Evolutionary conservation across 345 rosid genomes (phyloP).

Genomic region (Boechera divaricarpa): DNA sequence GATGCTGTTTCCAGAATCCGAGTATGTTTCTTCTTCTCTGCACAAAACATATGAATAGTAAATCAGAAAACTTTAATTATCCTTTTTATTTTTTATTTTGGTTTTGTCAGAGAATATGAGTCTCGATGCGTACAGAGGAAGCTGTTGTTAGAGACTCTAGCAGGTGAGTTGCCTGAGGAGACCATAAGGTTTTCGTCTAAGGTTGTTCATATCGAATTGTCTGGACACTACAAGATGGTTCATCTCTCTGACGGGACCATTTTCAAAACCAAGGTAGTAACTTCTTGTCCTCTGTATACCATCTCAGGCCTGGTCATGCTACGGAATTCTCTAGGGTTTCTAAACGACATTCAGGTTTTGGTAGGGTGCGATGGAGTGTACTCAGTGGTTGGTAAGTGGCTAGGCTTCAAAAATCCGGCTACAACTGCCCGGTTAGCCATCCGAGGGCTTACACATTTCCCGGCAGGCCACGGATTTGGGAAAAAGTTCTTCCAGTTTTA

Average conservation of each 20-base stretch:
- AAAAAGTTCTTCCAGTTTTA: constrained; percentile 45
- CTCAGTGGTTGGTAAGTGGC: constrained; percentile 68
- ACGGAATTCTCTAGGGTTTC: neutral
- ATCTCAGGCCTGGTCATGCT: neutral
- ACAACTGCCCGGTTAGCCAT: constrained; percentile 50
- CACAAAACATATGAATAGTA: neutral
- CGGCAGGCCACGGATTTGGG: constrained; percentile 51
- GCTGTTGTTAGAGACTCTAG: constrained; percentile 60
- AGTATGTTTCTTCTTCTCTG: constrained; percentile 46
- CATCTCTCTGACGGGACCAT: constrained; percentile 67
- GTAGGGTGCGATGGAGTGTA: constrained; percentile 79
- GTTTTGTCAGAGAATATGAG: constrained; percentile 51
- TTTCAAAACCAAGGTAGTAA: constrained; percentile 64
- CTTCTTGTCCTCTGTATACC: neutral
- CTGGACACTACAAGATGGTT: constrained; percentile 55
- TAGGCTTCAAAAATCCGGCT: constrained; percentile 59
- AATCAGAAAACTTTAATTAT: neutral
- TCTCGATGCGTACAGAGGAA: constrained; percentile 62
- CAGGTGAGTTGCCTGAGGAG: constrained; percentile 57
- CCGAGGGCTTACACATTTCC: constrained; percentile 53
- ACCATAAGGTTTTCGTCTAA: constrained; percentile 71
- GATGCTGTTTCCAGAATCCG: constrained; percentile 37
- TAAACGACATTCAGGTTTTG: constrained; percentile 53
- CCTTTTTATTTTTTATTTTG: constrained; percentile 12
- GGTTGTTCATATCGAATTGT: constrained; percentile 65